These are phyloP conservation scores for Gossypium ekmanianum DNA, from an alignment of 345 rosid species.

Conservation along the genomic window DNA sequence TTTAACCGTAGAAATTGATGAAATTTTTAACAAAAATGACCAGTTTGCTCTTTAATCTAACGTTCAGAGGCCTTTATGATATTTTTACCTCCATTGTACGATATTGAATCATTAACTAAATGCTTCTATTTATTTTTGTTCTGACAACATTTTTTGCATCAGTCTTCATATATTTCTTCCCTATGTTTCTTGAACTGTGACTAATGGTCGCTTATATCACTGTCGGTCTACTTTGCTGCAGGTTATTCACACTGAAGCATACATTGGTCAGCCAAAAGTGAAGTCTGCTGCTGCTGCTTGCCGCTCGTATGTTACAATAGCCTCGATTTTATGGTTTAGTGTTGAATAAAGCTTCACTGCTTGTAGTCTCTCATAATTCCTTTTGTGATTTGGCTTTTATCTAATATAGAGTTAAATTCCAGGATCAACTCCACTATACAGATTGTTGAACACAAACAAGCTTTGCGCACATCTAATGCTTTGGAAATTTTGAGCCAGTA, in stretches of 20 bases:
- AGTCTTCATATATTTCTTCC: neutral
- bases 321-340: neutral
- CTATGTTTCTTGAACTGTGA: neutral
- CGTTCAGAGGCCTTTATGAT: too few relatives aligned
- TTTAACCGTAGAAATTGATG: too few relatives aligned
- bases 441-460: conserved; percentile 73
- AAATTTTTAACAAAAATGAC: too few relatives aligned
- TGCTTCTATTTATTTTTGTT: neutral
- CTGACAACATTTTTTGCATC: neutral
- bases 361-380: neutral
- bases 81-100: too few relatives aligned
- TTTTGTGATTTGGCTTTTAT: neutral
- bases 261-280: conserved; percentile 84
- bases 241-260: conserved; percentile 94
- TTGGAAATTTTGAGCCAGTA: conserved; percentile 85
- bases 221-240: conserved; percentile 19
- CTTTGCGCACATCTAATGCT: conserved; percentile 81
- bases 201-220: neutral
- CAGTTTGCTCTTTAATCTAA: too few relatives aligned
- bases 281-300: conserved; percentile 91
- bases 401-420: conserved; percentile 20
- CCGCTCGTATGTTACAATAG: conserved; percentile 42
- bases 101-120: neutral
- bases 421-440: conserved; percentile 75
- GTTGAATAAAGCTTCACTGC: neutral